Evolutionary conservation across 768 basidiomycete genomes (phyloP).

Genomic region (Suillus luteus): DNA sequence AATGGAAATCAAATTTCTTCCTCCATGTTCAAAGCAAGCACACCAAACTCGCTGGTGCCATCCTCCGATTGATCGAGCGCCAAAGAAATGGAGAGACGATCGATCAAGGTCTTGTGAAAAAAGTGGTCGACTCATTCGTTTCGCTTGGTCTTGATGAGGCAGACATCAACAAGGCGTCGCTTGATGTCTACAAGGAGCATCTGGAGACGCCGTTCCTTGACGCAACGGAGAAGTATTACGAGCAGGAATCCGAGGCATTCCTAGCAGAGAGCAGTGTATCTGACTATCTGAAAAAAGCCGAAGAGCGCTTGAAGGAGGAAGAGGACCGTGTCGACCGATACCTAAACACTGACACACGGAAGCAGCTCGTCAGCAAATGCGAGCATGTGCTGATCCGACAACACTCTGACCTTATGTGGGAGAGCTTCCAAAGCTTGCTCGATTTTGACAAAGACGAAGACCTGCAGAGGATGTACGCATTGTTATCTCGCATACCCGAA

Average conservation of each 20-base stretch:
- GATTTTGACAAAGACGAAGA: constrained; percentile 96
- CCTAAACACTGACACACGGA: constrained; percentile 86
- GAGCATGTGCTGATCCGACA: constrained; percentile 91
- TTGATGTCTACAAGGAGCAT: constrained; percentile 90
- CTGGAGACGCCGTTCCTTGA: constrained; percentile 89
- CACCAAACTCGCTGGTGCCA: constrained; percentile 81
- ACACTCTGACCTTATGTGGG: constrained; percentile 85
- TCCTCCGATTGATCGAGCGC: constrained; percentile 87
- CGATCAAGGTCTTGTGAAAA: constrained; percentile 90
- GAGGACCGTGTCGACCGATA: constrained; percentile 95
- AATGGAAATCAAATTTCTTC: constrained; percentile 95
- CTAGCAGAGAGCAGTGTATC: constrained; percentile 86
- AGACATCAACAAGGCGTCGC: constrained; percentile 89
- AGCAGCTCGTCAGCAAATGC: constrained; percentile 77
- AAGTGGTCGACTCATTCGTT: constrained; percentile 93
- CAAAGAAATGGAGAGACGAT: constrained; percentile 95
- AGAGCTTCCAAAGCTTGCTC: constrained; percentile 85
- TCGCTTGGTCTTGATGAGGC: constrained; percentile 92
- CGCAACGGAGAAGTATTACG: constrained; percentile 90
- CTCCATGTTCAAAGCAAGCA: constrained; percentile 81
- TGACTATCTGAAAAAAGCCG: constrained; percentile 94
- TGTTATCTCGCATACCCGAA: constrained; percentile 88
- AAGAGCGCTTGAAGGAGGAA: constrained; percentile 89
- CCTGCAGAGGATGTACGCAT: constrained; percentile 90
- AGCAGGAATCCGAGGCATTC: constrained; percentile 88